Conservation (phyloP, 305 asterid genomes). For the Vinca major region DNA sequence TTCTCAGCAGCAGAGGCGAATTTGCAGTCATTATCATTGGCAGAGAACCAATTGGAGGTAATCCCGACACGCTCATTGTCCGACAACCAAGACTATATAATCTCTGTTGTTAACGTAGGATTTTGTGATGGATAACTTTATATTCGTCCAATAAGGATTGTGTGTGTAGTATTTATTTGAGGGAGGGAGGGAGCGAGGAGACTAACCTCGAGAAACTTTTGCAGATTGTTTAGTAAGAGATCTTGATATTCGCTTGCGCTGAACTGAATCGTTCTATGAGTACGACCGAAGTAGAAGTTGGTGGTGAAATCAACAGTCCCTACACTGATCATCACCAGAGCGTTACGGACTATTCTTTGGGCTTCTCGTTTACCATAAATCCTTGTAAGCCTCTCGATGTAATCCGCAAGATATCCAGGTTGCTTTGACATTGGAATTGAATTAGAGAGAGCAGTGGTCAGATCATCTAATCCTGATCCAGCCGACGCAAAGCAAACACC, state of each 20-base stretch:
- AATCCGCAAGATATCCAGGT: conserved; percentile 16
- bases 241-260: conserved; percentile 17
- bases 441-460: conserved; percentile 10
- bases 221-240: conserved; percentile 19
- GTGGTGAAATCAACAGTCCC: conserved; percentile 23
- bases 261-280: conserved; percentile 9
- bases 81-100: conserved; percentile 20
- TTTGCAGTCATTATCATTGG: conserved; percentile 16
- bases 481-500: conserved; percentile 26
- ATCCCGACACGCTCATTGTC: conserved; percentile 17
- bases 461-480: conserved; percentile 23
- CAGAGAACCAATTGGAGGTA: conserved; percentile 27
- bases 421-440: conserved; percentile 23
- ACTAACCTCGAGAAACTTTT: conserved; percentile 19
- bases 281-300: conserved; percentile 18
- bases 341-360: conserved; percentile 10
- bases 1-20: conserved; percentile 14
- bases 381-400: conserved; percentile 12
- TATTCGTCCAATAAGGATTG: neutral
- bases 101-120: conserved; percentile 10
- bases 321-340: conserved; percentile 22
- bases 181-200: neutral
- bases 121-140: neutral
- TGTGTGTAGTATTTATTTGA: neutral
- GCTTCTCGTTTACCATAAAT: conserved; percentile 16